Evolutionary conservation across 2,329 filamentous ascomycete genomes (phyloP), one percentile per base, ranked within the genome.

Genomic region (Lachnellula subtilissima): DNA sequence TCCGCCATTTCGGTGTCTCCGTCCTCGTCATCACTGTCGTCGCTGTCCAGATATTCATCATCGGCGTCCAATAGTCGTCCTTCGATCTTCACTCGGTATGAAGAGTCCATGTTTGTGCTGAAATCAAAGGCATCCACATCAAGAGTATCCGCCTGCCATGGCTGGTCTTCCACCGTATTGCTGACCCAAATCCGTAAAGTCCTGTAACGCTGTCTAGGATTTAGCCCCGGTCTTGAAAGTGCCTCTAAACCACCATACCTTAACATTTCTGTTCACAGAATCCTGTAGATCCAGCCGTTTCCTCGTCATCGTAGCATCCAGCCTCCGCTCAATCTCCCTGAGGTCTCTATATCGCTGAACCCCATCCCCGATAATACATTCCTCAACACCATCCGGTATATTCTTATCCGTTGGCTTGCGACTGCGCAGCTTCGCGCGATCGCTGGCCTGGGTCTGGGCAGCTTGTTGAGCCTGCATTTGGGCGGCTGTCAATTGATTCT

Each of bases 351-450:
- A 99, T 64, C 90, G 82, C 69, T 86, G 79, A 46, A 88, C 91
- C 40, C 88, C 87, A 71, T 96, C 89, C 60, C 89, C 91, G 61
- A 96, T 84, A 59, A 91, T 83, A 61, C 88, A 83, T 48, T 91
- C 86, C 65, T 95, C 92, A 46, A 96, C 81, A 54, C 90, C 91
- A 62, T 97, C 92, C 40, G 94, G 92, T 25, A 99, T 85, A 66
- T 91, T 94, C 79, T 91, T 96, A 74, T 99, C 94, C 56, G 91
- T 97, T 1, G 94, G 94, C 73, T 93, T 95, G 69, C 86, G 85
- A 69, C 89, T 91, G 64, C 90, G 85, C 59, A 91, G 85, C 72
- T 92, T 91, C 47, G 88, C 85, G 61, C 84, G 78, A 70, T 89
- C 86, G 63, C 78, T 80, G 46, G 83, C 82, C 62, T 78, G 74